phyloP scores from a whole-genome alignment of 768 basidiomycete species.

The Ramaria rubella region DNA sequence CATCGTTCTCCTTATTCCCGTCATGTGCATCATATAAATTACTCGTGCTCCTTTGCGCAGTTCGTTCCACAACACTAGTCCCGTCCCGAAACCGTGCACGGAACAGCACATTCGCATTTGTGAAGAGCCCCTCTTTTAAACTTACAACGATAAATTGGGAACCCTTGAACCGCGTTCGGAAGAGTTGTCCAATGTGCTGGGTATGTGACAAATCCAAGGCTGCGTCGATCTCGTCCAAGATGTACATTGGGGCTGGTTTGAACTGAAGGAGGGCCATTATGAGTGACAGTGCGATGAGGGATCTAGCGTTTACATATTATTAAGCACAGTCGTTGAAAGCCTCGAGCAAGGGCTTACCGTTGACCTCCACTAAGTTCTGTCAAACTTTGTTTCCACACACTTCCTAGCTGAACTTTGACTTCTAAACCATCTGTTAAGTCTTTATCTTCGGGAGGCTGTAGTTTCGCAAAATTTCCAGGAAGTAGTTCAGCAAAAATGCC shows the following conservation, averaged over 20 bases:
- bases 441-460: slow-evolving; percentile 88
- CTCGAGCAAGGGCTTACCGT: slow-evolving; percentile 46
- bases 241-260: slow-evolving; percentile 99
- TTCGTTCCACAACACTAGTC: slow-evolving; percentile 83
- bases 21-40: slow-evolving; percentile 26
- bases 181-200: slow-evolving; percentile 97
- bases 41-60: slow-evolving; percentile 57
- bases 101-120: slow-evolving; percentile 96
- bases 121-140: slow-evolving; percentile 94
- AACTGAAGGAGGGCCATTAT: slow-evolving; percentile 99
- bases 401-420: slow-evolving; percentile 92
- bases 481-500: slow-evolving; percentile 92
- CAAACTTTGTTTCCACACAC: slow-evolving; percentile 95
- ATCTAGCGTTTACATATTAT: slow-evolving; percentile 42
- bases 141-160: slow-evolving; percentile 98
- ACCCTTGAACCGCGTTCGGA: slow-evolving; percentile 94
- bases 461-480: slow-evolving; percentile 93
- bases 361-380: slow-evolving; percentile 98
- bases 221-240: slow-evolving; percentile 97
- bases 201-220: slow-evolving; percentile 94
- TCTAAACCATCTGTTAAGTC: slow-evolving; percentile 94
- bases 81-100: slow-evolving; percentile 90
- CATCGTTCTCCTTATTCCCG: slow-evolving; percentile 7
- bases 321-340: background rate
- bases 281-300: slow-evolving; percentile 92